Base-by-base conservation (phyloP, 106 monocot genomes). In the Narthecium ossifragum region DNA sequence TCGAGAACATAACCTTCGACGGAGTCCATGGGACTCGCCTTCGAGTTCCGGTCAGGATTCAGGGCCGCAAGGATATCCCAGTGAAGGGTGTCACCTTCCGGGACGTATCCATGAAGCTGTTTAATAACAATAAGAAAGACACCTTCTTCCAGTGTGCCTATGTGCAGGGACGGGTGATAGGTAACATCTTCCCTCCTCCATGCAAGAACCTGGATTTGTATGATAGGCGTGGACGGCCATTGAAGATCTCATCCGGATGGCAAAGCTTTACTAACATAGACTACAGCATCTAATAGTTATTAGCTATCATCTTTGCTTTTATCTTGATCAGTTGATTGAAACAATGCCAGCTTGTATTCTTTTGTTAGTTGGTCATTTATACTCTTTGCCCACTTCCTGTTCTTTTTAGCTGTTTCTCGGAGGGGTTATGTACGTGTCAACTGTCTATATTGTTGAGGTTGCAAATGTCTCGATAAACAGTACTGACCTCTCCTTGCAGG, bases 171-270 rank as follows among this genome's bases (percentile, higher is more conserved):
- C 75, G 66, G 31, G 78, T 57, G 0, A 38, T 82, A 11, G 78
- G 82, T 17, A 28, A 62, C 0, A 51, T 87, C 8, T 73, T 46
- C 25, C 87, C 82, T 0, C 39, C 59, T 27, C 87, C 87, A 10
- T 87, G 87, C 53, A 53, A 69, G 34, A 87, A 82, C 45, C 78
- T 87, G 12, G 82, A 87, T 47, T 51, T 23, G 0, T 82, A 87
- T 55, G 78, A 82, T 50, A 72, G 72, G 57, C 45, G 69, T 26
- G 78, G 78, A 21, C 62, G 32, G 29, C 65, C 72, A 23, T 69
- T 82, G 21, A 78, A 71, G 57, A n/a, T n/a, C n/a, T 61, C 28
- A 10, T 58, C 75, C 0, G 13, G 29, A 8, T 71, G 61, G 1
- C 64, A 64, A 24, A 75, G 81, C 66, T 48, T 48, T 18, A 71